phyloP scores from a whole-genome alignment of 768 basidiomycete species.

The Dioszegia aurantiaca region DNA sequence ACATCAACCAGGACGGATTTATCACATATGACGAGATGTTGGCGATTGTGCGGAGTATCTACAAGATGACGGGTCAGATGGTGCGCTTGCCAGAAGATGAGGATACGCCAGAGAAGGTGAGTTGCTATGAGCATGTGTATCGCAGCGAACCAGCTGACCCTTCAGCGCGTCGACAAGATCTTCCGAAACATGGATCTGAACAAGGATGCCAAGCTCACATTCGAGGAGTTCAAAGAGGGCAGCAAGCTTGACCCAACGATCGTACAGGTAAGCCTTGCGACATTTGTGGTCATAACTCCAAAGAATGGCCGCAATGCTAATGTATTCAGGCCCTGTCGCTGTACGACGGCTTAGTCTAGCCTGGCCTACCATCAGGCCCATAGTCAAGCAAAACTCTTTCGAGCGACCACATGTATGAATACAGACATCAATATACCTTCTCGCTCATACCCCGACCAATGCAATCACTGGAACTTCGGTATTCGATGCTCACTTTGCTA shows the following conservation, averaged over 20 bases:
- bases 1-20: conserved; percentile 95
- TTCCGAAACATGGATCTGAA: conserved; percentile 96
- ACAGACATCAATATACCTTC: too few relatives aligned
- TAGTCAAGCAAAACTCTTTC: too few relatives aligned
- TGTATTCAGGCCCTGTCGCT: conserved; percentile 34
- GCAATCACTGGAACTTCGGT: too few relatives aligned
- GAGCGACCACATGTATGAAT: too few relatives aligned
- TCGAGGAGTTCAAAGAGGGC: conserved; percentile 96
- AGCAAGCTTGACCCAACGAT: conserved; percentile 99
- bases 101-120: conserved; percentile 98
- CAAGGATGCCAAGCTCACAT: conserved; percentile 88
- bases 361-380: too few relatives aligned
- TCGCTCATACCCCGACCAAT: too few relatives aligned
- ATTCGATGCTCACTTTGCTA: too few relatives aligned
- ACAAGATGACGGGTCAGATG: conserved; percentile 99
- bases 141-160: too few relatives aligned
- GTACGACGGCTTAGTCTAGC: conserved; percentile 32
- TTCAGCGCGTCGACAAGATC: conserved; percentile 94
- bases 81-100: conserved; percentile 97
- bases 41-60: conserved; percentile 94
- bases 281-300: not conserved
- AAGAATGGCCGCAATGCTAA: too few relatives aligned
- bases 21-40: conserved; percentile 99
- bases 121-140: too few relatives aligned
- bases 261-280: conserved; percentile 75